Evolutionary conservation across 805 yeast species (phyloP), one percentile per base, ranked within the genome.

Genomic region (Wickerhamiella shivajii): DNA sequence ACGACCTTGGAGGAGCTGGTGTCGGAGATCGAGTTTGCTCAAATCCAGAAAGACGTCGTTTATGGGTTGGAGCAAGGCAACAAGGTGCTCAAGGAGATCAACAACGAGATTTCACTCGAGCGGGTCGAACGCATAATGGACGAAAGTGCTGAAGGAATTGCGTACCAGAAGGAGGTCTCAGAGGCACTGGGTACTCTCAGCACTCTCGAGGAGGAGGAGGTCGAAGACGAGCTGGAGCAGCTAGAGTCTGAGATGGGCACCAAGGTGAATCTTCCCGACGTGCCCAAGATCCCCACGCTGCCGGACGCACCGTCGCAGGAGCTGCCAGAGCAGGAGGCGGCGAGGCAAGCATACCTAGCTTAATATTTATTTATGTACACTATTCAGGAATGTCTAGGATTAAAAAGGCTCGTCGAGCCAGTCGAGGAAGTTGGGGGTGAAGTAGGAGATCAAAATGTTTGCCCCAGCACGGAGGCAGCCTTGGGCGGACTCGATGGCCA

Each of bases 401-500:
- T 5, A 6, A 5, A 6, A 12, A 7, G 6, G 12, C 22, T 24
- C 22, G 24, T 24, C 4, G 18, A 87, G 64, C 98, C 98, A 90
- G 25, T 81, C 95, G 51, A 90, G 66, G 49, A 90, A 84, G 48
- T 87, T 93, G 7, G 98, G 98, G 3, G 97, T 78, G 52, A 90
- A 81, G 59, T 90, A 90, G 31, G 93, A 72, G 46, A 90, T 84
- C 39, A 90, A 72, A 46, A 90, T 60, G 50, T 84, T 72, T 11
- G 97, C 97, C 39, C 98, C 98, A 1, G 98, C 98, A 56, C 98
- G 71, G 40, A 87, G 65, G 50, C 80, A 76, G 1, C 98, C 96
- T 41, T 80, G 66, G 47, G 90, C 94, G 30, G 90, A 62, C 60
- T 90, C 98, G 48, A 78, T 79, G 0, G 67, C 71, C 66, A 73